Evolutionary conservation across 768 basidiomycete genomes (phyloP), one percentile per base, ranked within the genome.

Genomic region (Tricholomella constricta): DNA sequence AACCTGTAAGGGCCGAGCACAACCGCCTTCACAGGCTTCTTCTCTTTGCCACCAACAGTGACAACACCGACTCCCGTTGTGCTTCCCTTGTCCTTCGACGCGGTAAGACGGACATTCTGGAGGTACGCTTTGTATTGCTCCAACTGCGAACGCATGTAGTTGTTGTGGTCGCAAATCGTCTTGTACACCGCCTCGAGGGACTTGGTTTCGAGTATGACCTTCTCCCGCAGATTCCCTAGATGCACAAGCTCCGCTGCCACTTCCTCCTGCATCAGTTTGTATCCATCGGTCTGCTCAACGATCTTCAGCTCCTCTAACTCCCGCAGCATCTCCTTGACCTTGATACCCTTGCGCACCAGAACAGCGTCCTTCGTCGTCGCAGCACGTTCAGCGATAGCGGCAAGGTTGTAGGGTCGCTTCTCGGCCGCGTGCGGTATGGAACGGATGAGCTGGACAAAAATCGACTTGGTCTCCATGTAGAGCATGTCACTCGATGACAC

Each of bases 61-160:
- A 98, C 89, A 23, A 98, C 97, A 17, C 96, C 96, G 6, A 98
- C 94, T 43, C 86, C 95, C 6, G 84, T 91, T 25, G 86, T 85
- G 48, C 83, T 82, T 27, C 92, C 91, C 72, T 93, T 95, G 59
- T 94, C 93, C 69, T 93, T 94, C 45, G 85, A 80, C 41, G 92
- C 83, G 7, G 89, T 95, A 53, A 94, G 78, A 15, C 97, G 89
- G 23, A 98, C 97, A 67, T 99, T 99, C 76, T 96, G 94, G 14
- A 99, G 78, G 71, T 99, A 99, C 9, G 95, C 94, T 76, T 99
- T 99, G 83, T 99, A 99, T 77, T 98, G 95, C 71, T 99, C 97
- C 58, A 99, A 82, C 72, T 99, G 97, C 26, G 85, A 85, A 42
- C 96, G 83, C 70, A 99, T 78, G 70, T 98, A 99, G 69, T 92